phyloP scores from a whole-genome alignment of 202 grass and related monocot species.

The Thinopyrum obtusiflorum region DNA sequence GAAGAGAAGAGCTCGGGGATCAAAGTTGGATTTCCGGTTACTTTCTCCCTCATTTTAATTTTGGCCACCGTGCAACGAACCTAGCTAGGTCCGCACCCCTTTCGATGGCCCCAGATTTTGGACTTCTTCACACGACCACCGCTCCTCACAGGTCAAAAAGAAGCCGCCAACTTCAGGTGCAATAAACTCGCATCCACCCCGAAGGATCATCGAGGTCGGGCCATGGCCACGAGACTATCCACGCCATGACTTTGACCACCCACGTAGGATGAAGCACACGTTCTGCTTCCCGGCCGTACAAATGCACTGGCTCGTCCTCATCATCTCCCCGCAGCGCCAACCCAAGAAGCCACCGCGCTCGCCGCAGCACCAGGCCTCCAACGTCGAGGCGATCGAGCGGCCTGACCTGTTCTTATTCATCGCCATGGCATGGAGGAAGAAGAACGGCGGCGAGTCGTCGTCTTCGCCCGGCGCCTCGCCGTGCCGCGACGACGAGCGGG shows the following conservation, averaged over 20 bases:
- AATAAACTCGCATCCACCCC: not conserved
- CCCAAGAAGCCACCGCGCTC: not conserved
- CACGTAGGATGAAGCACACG: not conserved
- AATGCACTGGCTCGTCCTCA: not conserved
- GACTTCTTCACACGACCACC: too few species aligned
- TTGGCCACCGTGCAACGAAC: too few species aligned
- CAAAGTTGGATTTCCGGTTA: too few species aligned
- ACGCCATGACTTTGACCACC: not conserved
- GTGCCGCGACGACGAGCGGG: not conserved
- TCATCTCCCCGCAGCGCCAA: too few species aligned
- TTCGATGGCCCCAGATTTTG: too few species aligned
- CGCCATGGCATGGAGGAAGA: constrained; percentile 36
- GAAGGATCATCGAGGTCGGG: not conserved
- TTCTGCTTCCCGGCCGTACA: not conserved
- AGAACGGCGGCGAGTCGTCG: not conserved
- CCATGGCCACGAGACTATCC: not conserved
- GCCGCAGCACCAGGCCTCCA: not conserved
- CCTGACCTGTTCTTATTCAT: too few species aligned
- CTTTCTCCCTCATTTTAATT: too few species aligned
- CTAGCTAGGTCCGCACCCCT: too few species aligned
- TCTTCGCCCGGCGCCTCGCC: not conserved
- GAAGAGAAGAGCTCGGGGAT: too few species aligned
- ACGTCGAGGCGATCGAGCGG: not conserved
- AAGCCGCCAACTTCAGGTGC: not conserved
- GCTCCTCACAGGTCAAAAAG: not conserved